A percentile compares a stretch with the other conserved stretches of the same genome.
Conservation (phyloP, 2,329 filamentous ascomycete species). For the Fusarium caatingaense region DNA sequence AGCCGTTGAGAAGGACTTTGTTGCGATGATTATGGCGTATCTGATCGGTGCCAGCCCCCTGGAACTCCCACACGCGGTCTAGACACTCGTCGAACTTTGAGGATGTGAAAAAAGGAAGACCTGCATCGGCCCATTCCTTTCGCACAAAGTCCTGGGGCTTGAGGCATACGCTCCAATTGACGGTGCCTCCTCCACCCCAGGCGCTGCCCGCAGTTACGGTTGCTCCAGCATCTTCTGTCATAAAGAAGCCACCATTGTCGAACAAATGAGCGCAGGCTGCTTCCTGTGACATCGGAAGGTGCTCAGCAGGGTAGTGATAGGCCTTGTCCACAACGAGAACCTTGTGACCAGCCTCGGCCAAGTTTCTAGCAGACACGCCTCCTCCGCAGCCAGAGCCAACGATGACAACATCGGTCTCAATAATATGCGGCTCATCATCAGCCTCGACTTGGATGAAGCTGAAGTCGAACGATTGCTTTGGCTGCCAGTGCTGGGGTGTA, state of each 20-base stretch:
- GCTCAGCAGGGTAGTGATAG: conserved; percentile 77
- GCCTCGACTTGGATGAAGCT: conserved; percentile 69
- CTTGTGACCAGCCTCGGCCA: conserved; percentile 78
- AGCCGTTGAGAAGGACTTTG: conserved; percentile 77
- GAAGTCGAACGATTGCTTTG: conserved; percentile 65
- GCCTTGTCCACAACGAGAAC: conserved; percentile 87
- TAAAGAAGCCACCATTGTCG: conserved; percentile 71
- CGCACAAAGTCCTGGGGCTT: conserved; percentile 80
- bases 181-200: conserved; percentile 87
- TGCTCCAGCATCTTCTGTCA: conserved; percentile 68
- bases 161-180: conserved; percentile 82
- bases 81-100: conserved; percentile 80
- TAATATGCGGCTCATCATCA: conserved; percentile 60
- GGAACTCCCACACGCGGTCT: conserved; percentile 80
- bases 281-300: conserved; percentile 78
- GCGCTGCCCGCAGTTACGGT: conserved; percentile 74
- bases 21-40: conserved; percentile 82
- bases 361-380: conserved; percentile 81
- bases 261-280: conserved; percentile 73
- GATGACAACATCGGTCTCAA: conserved; percentile 85
- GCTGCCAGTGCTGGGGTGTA: conserved; percentile 62
- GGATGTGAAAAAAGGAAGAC: conserved; percentile 79
- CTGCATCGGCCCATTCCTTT: conserved; percentile 79
- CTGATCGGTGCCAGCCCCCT: conserved; percentile 76
- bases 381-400: conserved; percentile 90